Evolutionary conservation across 306 rosid genomes (phyloP).

Genomic region (Crotalaria pallida): DNA sequence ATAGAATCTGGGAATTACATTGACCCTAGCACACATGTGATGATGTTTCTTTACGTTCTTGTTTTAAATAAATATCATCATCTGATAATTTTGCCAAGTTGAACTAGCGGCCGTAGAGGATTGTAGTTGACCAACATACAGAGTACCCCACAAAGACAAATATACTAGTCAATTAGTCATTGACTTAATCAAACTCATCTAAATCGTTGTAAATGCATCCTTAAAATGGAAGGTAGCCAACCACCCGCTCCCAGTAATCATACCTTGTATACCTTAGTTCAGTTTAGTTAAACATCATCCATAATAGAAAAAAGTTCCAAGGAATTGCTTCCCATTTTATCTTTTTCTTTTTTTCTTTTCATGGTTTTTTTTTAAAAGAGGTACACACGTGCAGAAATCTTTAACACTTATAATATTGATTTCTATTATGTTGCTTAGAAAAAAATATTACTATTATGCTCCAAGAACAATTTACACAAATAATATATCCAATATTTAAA

Average conservation of each 20-base stretch:
- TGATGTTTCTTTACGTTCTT: neutral
- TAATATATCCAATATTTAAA: no score
- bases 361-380: no score
- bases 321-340: neutral
- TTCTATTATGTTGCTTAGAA: no score
- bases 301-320: neutral
- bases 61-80: slow-evolving; percentile 3
- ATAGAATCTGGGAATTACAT: neutral
- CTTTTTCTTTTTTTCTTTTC: neutral
- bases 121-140: neutral
- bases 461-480: no score
- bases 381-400: no score
- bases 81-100: slow-evolving; percentile 1
- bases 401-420: no score
- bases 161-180: slow-evolving; percentile 1
- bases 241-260: neutral
- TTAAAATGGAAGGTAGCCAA: slow-evolving; percentile 18
- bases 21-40: neutral
- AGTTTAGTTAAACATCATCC: neutral
- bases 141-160: no score
- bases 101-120: neutral
- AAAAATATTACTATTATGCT: no score
- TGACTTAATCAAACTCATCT: slow-evolving; percentile 23
- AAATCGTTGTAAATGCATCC: neutral
- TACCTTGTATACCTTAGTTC: neutral